Evolutionary conservation across 257 asterid species (phyloP).

Genomic region (Jasminum sambac): DNA sequence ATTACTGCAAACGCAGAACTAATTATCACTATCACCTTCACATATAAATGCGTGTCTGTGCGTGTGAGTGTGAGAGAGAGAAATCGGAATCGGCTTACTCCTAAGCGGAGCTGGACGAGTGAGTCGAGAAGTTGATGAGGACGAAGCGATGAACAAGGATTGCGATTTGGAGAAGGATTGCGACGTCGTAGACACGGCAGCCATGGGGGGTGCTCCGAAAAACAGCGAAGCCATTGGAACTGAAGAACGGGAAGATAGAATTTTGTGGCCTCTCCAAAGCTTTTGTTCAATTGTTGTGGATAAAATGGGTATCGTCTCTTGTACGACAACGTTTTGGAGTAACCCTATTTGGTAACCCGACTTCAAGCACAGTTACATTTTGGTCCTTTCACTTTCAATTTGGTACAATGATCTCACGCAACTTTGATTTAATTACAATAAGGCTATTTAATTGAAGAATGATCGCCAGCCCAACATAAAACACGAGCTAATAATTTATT

Average conservation of each 20-base stretch:
- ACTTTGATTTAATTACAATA: not conserved
- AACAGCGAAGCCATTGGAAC: conserved; percentile 64
- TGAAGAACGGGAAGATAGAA: conserved; percentile 17
- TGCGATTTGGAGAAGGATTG: conserved; percentile 53
- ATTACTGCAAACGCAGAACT: conserved; percentile 45
- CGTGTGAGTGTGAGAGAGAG: not conserved
- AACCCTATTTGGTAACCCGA: too few relatives aligned
- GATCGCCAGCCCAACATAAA: too few relatives aligned
- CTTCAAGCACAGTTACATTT: too few relatives aligned
- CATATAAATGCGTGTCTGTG: not conserved
- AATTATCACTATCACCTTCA: not conserved
- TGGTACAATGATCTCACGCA: not conserved
- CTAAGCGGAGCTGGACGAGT: conserved; percentile 46
- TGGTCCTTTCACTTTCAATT: not conserved
- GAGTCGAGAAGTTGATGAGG: conserved; percentile 26
- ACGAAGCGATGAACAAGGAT: conserved; percentile 32
- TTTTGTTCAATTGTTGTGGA: conserved; percentile 28
- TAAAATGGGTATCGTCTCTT: conserved; percentile 14
- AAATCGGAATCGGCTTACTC: conserved; percentile 43
- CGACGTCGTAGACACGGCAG: conserved; percentile 53
- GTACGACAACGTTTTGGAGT: conserved; percentile 27
- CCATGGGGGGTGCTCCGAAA: conserved; percentile 65
- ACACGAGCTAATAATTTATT: too few relatives aligned
- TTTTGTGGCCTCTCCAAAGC: conserved; percentile 26
- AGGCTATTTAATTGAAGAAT: too few relatives aligned